Conservation (phyloP, 805 yeast genomes). For the Clavispora santaluciae region DNA sequence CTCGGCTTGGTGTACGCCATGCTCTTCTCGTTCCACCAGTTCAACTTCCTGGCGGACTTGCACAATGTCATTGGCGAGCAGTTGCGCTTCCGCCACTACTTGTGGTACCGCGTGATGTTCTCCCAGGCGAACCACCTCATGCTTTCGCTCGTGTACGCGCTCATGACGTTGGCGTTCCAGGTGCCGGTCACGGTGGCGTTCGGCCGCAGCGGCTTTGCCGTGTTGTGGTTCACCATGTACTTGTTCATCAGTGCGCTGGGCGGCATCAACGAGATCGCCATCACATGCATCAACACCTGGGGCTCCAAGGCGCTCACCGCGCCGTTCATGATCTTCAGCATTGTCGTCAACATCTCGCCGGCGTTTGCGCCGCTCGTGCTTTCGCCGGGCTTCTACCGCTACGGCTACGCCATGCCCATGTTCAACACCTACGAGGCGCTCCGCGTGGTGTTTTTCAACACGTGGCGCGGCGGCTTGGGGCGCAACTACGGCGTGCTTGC, state of each 20-base stretch:
- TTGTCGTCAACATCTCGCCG: slow-evolving; percentile 27
- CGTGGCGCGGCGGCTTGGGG: slow-evolving; percentile 30
- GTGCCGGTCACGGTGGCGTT: slow-evolving; percentile 22
- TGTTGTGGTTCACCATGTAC: slow-evolving; percentile 28
- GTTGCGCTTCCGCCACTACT: slow-evolving; percentile 21
- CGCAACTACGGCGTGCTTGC: slow-evolving; percentile 26
- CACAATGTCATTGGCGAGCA: slow-evolving; percentile 16
- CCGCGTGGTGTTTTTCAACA: slow-evolving; percentile 30
- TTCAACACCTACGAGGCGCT: slow-evolving; percentile 26
- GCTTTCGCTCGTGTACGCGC: slow-evolving; percentile 26
- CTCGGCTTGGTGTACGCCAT: slow-evolving; percentile 30
- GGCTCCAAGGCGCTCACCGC: slow-evolving; percentile 19
- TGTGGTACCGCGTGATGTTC: slow-evolving; percentile 24
- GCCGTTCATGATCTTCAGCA: slow-evolving; percentile 27
- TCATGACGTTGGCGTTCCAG: slow-evolving; percentile 28
- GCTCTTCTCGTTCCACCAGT: slow-evolving; percentile 31
- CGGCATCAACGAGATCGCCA: slow-evolving; percentile 24
- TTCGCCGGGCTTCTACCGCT: slow-evolving; percentile 27
- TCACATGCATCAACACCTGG: slow-evolving; percentile 16
- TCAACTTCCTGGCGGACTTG: slow-evolving; percentile 27
- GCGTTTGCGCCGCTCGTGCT: slow-evolving; percentile 32
- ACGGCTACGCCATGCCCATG: slow-evolving; percentile 37
- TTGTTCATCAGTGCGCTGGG: slow-evolving; percentile 25
- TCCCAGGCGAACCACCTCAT: slow-evolving; percentile 28
- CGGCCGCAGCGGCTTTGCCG: slow-evolving; percentile 30